Percentiles rank a stretch among this genome's conserved stretches.
These are phyloP conservation scores for Metschnikowia drakensbergensis DNA, from an alignment of 805 yeast genomes.

Conservation along the genomic window DNA sequence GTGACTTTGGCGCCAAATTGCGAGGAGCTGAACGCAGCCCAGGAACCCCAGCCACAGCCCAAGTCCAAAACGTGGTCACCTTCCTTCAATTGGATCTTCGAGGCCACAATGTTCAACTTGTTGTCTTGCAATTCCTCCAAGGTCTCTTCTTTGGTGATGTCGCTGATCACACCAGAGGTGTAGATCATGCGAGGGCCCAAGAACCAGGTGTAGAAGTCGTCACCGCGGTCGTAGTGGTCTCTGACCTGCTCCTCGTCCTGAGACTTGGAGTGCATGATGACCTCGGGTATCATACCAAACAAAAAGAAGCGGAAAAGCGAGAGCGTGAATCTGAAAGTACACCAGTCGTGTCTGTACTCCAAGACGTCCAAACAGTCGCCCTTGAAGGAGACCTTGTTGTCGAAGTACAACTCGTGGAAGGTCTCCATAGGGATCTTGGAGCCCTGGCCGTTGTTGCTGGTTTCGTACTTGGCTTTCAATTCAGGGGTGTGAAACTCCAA, in stretches of 20 bases:
- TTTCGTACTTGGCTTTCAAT: slow-evolving; percentile 58
- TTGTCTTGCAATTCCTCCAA: slow-evolving; percentile 83
- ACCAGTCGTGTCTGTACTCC: slow-evolving; percentile 93
- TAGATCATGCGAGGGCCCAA: slow-evolving; percentile 92
- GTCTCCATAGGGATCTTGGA: slow-evolving; percentile 88
- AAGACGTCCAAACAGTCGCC: slow-evolving; percentile 81
- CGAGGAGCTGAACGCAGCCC: slow-evolving; percentile 78
- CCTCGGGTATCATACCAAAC: slow-evolving; percentile 89
- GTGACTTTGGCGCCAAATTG: slow-evolving; percentile 83
- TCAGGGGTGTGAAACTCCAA: slow-evolving; percentile 76
- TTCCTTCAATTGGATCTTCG: slow-evolving; percentile 67
- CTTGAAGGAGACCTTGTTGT: slow-evolving; percentile 77
- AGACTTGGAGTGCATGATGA: slow-evolving; percentile 83
- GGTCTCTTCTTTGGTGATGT: slow-evolving; percentile 66
- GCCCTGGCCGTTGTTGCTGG: slow-evolving; percentile 51
- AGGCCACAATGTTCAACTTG: slow-evolving; percentile 82
- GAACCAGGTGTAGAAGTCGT: slow-evolving; percentile 91
- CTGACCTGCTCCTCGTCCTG: slow-evolving; percentile 97
- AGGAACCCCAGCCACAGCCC: slow-evolving; percentile 97
- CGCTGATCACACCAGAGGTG: slow-evolving; percentile 80
- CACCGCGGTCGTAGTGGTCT: slow-evolving; percentile 95
- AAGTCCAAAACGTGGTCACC: slow-evolving; percentile 79
- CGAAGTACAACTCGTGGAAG: slow-evolving; percentile 84
- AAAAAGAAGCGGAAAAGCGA: slow-evolving; percentile 75
- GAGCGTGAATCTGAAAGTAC: slow-evolving; percentile 71